A percentile compares a stretch with the other conserved stretches of the same genome.
Conservation (phyloP, 179 eudicot species). For the Heliamphora pulchella region DNA sequence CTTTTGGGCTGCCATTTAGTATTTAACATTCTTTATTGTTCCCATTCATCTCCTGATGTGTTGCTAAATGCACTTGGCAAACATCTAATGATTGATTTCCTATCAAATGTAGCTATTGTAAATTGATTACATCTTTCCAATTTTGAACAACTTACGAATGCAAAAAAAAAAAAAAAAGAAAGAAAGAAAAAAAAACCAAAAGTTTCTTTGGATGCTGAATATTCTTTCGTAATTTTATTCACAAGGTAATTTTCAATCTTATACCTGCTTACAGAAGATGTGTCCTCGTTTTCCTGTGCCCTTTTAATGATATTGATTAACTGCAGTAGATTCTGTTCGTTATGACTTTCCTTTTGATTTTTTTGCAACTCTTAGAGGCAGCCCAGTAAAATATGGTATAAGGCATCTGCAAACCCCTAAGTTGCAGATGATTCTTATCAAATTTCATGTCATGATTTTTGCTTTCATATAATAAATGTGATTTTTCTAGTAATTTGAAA, state of each 20-base stretch:
- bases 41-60: background rate
- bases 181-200: background rate
- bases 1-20: background rate
- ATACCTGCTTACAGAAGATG: background rate
- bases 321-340: background rate
- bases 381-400: background rate
- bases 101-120: background rate
- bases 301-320: background rate
- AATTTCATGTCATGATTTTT: constrained; percentile 2
- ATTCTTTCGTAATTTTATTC: background rate
- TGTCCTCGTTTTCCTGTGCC: background rate
- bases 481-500: background rate
- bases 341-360: background rate
- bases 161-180: background rate
- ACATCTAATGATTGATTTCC: background rate
- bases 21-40: background rate
- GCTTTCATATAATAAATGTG: background rate
- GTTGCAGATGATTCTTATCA: background rate
- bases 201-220: background rate
- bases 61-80: background rate
- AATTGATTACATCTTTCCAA: background rate
- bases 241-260: background rate
- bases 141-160: background rate
- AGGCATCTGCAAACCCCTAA: background rate
- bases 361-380: background rate